Conservation (phyloP, 1,284 basidiomycete genomes). For the Crocinoboletus sp. region DNA sequence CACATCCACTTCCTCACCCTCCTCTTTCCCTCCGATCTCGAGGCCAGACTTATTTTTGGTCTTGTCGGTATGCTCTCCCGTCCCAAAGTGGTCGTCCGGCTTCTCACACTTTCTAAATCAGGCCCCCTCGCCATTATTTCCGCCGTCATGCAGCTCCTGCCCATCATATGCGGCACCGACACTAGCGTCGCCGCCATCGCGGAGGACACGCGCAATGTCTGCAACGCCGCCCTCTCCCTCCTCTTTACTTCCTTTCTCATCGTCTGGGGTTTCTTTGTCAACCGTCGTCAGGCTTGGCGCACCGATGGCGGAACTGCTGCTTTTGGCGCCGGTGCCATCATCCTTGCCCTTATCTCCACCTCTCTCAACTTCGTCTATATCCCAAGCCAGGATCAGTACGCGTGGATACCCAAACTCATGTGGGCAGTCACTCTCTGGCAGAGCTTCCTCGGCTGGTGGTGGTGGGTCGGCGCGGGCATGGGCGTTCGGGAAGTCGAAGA, state of each 20-base stretch:
- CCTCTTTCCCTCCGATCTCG: slow-evolving; percentile 91
- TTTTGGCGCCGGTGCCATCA: slow-evolving; percentile 82
- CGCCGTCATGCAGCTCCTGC: slow-evolving; percentile 82
- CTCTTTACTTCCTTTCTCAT: slow-evolving; percentile 89
- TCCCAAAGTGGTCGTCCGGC: rapidly evolving
- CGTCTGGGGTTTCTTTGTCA: slow-evolving; percentile 92
- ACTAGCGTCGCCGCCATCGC: slow-evolving; percentile 58
- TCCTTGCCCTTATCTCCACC: slow-evolving; percentile 76
- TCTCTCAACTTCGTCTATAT: slow-evolving; percentile 86
- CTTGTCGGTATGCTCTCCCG: slow-evolving; percentile 57
- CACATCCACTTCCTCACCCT: slow-evolving; percentile 98
- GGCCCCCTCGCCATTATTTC: slow-evolving; percentile 86
- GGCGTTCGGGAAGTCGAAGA: slow-evolving; percentile 60
- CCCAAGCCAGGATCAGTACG: slow-evolving; percentile 71
- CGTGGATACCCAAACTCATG: slow-evolving; percentile 83
- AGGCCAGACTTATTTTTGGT: slow-evolving; percentile 83
- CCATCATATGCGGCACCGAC: slow-evolving; percentile 50
- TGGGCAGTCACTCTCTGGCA: slow-evolving; percentile 93
- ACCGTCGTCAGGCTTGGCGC: slow-evolving; percentile 90
- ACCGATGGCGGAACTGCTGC: slow-evolving; percentile 94
- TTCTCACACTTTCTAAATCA: slow-evolving; percentile 18
- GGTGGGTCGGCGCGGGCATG: slow-evolving; percentile 95
- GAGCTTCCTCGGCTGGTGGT: slow-evolving; percentile 92
- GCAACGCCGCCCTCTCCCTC: slow-evolving; percentile 92
- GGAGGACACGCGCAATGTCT: slow-evolving; percentile 86